These are phyloP conservation scores for Serendipita sp. DNA, from an alignment of 768 basidiomycete genomes.

Conservation along the genomic window DNA sequence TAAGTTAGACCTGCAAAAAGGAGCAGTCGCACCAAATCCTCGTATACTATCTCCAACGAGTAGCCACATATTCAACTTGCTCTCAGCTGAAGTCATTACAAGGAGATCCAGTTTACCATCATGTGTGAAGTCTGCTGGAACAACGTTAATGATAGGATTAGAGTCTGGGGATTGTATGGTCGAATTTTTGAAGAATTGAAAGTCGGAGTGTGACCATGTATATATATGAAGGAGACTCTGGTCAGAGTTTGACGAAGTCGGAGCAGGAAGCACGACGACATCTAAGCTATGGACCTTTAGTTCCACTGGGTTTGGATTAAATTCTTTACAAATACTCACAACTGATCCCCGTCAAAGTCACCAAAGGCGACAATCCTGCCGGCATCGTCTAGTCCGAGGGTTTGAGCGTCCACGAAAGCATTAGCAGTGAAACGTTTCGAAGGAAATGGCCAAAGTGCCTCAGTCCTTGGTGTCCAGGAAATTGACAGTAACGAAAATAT, in stretches of 20 bases:
- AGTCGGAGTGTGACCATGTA: slow-evolving; percentile 9
- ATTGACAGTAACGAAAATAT: not conserved
- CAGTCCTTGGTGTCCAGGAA: not conserved
- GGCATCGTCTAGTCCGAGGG: slow-evolving; percentile 57
- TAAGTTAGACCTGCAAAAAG: slow-evolving; percentile 12
- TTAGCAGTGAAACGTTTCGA: slow-evolving; percentile 76
- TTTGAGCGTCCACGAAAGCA: slow-evolving; percentile 60
- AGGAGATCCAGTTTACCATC: slow-evolving; percentile 83
- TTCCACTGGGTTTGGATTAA: not conserved
- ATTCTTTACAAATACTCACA: slow-evolving; percentile 35
- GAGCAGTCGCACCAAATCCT: slow-evolving; percentile 40
- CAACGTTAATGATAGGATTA: slow-evolving; percentile 51
- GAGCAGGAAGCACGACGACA: slow-evolving; percentile 39
- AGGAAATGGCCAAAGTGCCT: slow-evolving; percentile 60
- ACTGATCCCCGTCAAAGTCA: slow-evolving; percentile 92
- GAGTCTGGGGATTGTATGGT: slow-evolving; percentile 9
- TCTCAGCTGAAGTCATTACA: slow-evolving; percentile 55
- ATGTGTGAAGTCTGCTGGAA: slow-evolving; percentile 88
- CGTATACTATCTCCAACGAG: slow-evolving; percentile 48
- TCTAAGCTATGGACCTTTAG: slow-evolving; percentile 41
- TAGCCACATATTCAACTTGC: slow-evolving; percentile 46
- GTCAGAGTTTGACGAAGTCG: not conserved
- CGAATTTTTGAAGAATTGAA: slow-evolving; percentile 14
- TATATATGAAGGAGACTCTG: slow-evolving; percentile 10
- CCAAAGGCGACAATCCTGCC: slow-evolving; percentile 76